Conservation (phyloP, 768 basidiomycete species). For the Suillus hirtellus region DNA sequence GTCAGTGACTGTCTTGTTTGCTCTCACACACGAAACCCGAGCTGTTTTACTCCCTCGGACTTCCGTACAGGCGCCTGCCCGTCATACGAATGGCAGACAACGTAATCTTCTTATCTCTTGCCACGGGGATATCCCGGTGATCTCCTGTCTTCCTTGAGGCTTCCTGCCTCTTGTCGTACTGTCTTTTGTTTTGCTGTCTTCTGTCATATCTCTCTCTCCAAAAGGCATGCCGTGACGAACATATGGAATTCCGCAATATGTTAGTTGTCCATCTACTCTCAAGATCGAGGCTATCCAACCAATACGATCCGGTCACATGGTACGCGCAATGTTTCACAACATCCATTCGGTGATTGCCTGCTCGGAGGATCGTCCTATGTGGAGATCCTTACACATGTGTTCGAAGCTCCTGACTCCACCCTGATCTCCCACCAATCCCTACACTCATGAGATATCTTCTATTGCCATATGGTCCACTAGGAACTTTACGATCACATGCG, state of each 20-base stretch:
- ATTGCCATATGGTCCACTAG: neutral
- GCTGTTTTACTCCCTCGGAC: conserved; percentile 12
- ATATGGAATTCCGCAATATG: neutral
- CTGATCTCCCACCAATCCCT: neutral
- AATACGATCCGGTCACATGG: conserved; percentile 3
- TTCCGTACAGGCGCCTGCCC: conserved; percentile 9
- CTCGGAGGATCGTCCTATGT: neutral
- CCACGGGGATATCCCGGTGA: conserved; percentile 16
- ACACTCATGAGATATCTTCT: neutral
- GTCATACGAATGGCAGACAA: conserved; percentile 9
- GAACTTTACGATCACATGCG: neutral
- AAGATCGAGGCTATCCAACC: neutral
- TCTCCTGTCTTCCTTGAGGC: conserved; percentile 13
- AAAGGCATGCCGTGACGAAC: neutral
- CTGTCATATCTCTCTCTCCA: conserved; percentile 3
- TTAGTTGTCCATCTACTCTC: neutral
- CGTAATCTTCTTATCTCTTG: conserved; percentile 8
- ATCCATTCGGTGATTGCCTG: conserved; percentile 2
- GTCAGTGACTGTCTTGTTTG: neutral
- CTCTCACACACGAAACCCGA: conserved; percentile 4
- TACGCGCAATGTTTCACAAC: neutral
- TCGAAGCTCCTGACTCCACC: conserved; percentile 2
- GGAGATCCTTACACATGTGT: neutral
- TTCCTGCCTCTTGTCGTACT: conserved; percentile 11
- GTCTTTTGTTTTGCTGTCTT: conserved; percentile 1